Evolutionary conservation across 495 filamentous ascomycete species (phyloP), one percentile per base, ranked within the genome.

Genomic region (Penicillium flavigenum): DNA sequence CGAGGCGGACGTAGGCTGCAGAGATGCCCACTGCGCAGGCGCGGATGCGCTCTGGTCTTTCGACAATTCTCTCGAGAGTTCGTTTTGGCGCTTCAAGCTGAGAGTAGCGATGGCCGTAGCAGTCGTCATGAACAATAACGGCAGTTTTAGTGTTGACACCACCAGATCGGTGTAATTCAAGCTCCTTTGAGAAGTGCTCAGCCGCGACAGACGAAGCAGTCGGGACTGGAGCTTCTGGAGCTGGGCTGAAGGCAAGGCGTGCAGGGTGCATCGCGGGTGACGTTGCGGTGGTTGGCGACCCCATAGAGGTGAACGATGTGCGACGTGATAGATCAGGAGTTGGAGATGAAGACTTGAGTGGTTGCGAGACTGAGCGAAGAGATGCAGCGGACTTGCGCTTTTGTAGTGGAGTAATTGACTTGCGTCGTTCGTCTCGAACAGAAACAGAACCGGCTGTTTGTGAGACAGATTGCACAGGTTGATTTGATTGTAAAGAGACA

Each of bases 41-140:
- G 59, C 88, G 90, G 47, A 98, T 86, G 36, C 94, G 83, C 75
- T 98, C 94, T 29, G 94, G 94, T 36, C 93, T 79, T 72, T 98
- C 94, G 14, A 97, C 91, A 47, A 98, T 93, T 41, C 82, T 86
- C 50, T 67, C 83, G 0, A 98, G 78, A 4, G 77, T 78, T 3
- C 75, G 77, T 51, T 83, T 85, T 3, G 82, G 83, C 0, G 88
- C 84, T 38, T 87, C 84, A n/a, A 90, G 91, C 22, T 94, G 82
- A 12, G 91, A 88, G 65, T 82, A 98, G 1, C 89, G 86, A 70
- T 98, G 94, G 11, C 91, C 91, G 63, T 97, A 98, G 74, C 93
- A 96, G 49, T 87, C 85, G 70, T 98, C 95, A 56, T 98, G 90
- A 4, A 98, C 66, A 31, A 98, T 81, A 10, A 96, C 91, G 2